These are phyloP conservation scores for Sugiyamaella marilandica DNA, from an alignment of 805 yeast genomes.

Conservation along the genomic window DNA sequence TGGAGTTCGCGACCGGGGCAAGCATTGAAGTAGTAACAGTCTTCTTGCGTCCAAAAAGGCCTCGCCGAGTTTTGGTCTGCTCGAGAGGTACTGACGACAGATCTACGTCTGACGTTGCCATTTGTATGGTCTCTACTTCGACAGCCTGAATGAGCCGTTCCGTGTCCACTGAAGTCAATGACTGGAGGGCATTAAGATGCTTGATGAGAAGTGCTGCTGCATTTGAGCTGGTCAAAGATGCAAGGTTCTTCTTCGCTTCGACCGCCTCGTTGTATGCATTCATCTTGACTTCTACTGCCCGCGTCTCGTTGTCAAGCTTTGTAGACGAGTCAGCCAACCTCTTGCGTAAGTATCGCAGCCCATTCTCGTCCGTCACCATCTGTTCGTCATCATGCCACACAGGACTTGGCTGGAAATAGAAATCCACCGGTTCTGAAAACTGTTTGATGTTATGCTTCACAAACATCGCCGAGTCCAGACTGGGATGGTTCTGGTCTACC, in stretches of 20 bases:
- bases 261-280: slow-evolving; percentile 29
- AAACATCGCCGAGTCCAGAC: slow-evolving; percentile 81
- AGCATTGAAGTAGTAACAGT: slow-evolving; percentile 12
- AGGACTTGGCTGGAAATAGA: slow-evolving; percentile 77
- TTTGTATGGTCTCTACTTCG: slow-evolving; percentile 83
- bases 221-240: slow-evolving; percentile 18
- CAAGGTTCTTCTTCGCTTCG: slow-evolving; percentile 41
- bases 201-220: slow-evolving; percentile 38
- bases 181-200: slow-evolving; percentile 44
- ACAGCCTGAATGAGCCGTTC: slow-evolving; percentile 73
- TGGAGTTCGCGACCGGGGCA: slow-evolving; percentile 7
- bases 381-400: slow-evolving; percentile 97
- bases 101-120: slow-evolving; percentile 66
- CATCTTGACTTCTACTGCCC: slow-evolving; percentile 14
- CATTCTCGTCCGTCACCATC: slow-evolving; percentile 46
- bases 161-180: slow-evolving; percentile 70
- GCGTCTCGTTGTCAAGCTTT: slow-evolving; percentile 22
- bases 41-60: slow-evolving; percentile 43
- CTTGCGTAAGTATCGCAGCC: slow-evolving; percentile 33
- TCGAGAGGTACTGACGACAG: slow-evolving; percentile 30
- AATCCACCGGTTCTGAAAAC: slow-evolving; percentile 88
- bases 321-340: slow-evolving; percentile 32
- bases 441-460: slow-evolving; percentile 70
- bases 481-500: slow-evolving; percentile 64
- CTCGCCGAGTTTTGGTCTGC: slow-evolving; percentile 49